Percentiles rank a stretch among this genome's conserved stretches.
Evolutionary conservation across 2,329 filamentous ascomycete genomes (phyloP).

Genomic region (Elsinoe necatrix): DNA sequence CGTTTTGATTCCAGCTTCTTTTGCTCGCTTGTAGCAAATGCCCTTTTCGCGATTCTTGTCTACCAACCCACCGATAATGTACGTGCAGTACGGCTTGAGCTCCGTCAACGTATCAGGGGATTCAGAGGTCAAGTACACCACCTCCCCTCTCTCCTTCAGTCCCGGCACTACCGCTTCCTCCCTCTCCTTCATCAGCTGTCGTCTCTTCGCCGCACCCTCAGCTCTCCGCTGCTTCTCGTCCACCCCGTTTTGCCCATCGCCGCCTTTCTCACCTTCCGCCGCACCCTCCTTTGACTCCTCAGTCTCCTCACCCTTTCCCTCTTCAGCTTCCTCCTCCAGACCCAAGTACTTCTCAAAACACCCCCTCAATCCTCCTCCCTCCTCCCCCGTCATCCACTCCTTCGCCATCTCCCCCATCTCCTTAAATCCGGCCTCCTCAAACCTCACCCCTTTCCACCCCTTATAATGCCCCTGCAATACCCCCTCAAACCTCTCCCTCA

Average conservation of each 20-base stretch:
- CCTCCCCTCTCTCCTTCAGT: constrained; percentile 37
- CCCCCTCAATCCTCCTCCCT: constrained; percentile 53
- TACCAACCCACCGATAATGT: constrained; percentile 88
- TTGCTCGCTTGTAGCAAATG: constrained; percentile 76
- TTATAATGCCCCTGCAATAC: constrained; percentile 62
- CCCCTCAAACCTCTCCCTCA: constrained; percentile 73
- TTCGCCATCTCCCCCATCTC: constrained; percentile 58
- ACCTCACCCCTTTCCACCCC: constrained; percentile 70
- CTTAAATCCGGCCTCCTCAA: constrained; percentile 67
- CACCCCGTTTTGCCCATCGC: neutral
- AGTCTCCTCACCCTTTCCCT: neutral
- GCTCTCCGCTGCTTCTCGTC: constrained; percentile 10
- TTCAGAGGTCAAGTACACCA: constrained; percentile 88
- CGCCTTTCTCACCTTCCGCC: neutral
- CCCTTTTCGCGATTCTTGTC: constrained; percentile 96
- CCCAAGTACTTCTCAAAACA: constrained; percentile 25
- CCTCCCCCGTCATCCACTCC: constrained; percentile 54
- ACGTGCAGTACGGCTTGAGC: constrained; percentile 79
- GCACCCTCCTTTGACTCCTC: neutral
- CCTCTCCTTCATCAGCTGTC: constrained; percentile 18
- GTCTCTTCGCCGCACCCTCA: constrained; percentile 17
- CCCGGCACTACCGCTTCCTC: constrained; percentile 19
- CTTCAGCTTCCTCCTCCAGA: too few species aligned
- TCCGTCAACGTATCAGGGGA: constrained; percentile 76
- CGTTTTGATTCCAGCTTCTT: constrained; percentile 67